A percentile compares a stretch with the other conserved stretches of the same genome.
phyloP scores from a whole-genome alignment of 768 basidiomycete species.

The Scleroderma bovista region DNA sequence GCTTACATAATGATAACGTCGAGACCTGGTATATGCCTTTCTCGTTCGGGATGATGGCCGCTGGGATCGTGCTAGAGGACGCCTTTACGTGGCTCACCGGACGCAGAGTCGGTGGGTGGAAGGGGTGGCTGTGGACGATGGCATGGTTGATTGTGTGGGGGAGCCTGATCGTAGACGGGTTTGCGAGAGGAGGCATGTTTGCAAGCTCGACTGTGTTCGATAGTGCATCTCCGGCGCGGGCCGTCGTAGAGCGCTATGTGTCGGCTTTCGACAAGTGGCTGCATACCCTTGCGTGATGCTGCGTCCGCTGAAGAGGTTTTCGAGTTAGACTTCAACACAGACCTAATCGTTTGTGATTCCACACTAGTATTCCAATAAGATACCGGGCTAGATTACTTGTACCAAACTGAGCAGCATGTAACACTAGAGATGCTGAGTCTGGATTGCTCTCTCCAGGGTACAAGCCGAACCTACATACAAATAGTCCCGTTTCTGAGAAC shows the following conservation, averaged over 20 bases:
- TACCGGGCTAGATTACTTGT: no score
- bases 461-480: no score
- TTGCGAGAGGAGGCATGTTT: constrained; percentile 1
- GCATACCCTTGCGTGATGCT: neutral
- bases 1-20: constrained; percentile 47
- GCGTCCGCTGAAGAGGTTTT: no score
- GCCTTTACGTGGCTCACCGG: constrained; percentile 28
- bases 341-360: no score
- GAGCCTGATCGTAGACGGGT: constrained; percentile 39
- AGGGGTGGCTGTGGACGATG: constrained; percentile 45
- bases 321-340: no score
- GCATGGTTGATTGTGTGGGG: constrained; percentile 45
- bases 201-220: neutral
- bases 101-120: constrained; percentile 35
- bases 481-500: no score
- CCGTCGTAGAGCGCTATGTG: neutral
- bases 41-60: constrained; percentile 49
- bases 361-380: no score
- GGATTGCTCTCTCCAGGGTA: no score
- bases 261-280: neutral
- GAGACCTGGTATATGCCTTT: constrained; percentile 37
- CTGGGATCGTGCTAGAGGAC: constrained; percentile 43
- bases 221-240: neutral
- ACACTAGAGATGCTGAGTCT: no score
- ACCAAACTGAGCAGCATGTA: no score